phyloP scores from a whole-genome alignment of 306 rosid genomes.

The Rubus idaeus region DNA sequence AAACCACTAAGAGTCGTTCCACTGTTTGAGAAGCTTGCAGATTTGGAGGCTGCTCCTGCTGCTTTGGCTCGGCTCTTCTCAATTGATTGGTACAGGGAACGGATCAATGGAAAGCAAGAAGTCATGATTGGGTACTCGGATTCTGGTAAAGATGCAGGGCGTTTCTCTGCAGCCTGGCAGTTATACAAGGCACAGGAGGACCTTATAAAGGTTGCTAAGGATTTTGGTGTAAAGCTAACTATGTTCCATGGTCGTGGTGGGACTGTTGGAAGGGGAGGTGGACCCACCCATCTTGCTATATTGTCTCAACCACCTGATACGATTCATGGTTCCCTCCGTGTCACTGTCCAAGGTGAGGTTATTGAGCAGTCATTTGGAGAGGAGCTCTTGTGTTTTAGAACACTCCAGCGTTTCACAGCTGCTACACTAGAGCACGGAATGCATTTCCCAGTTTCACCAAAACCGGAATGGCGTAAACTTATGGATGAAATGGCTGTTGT shows the following conservation, averaged over 20 bases:
- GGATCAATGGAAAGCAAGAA: constrained; percentile 90
- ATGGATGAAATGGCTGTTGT: constrained; percentile 93
- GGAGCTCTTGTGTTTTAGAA: constrained; percentile 88
- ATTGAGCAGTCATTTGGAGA: constrained; percentile 96
- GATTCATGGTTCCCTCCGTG: constrained; percentile 93
- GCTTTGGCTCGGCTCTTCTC: constrained; percentile 90
- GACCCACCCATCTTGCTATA: constrained; percentile 98
- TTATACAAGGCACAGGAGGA: constrained; percentile 97
- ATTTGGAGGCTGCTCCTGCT: constrained; percentile 94
- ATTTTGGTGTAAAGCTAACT: constrained; percentile 82
- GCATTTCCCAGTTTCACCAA: constrained; percentile 72
- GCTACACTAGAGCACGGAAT: constrained; percentile 96
- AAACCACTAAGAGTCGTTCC: constrained; percentile 90
- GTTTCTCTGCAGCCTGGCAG: constrained; percentile 98
- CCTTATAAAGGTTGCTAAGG: constrained; percentile 79
- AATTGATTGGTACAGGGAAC: constrained; percentile 74
- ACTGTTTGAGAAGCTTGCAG: constrained; percentile 88
- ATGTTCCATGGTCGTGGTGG: constrained; percentile 99
- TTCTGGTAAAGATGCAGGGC: constrained; percentile 98
- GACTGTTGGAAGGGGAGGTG: constrained; percentile 98
- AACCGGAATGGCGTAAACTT: constrained; percentile 89
- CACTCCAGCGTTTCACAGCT: constrained; percentile 92
- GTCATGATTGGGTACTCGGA: constrained; percentile 99
- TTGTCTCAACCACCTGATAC: constrained; percentile 97
- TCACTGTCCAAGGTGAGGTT: constrained; percentile 96